Percentiles rank a stretch among this genome's conserved stretches.
phyloP scores from a whole-genome alignment of 495 filamentous ascomycete genomes.

The Lasiosphaeriaceae sp. region DNA sequence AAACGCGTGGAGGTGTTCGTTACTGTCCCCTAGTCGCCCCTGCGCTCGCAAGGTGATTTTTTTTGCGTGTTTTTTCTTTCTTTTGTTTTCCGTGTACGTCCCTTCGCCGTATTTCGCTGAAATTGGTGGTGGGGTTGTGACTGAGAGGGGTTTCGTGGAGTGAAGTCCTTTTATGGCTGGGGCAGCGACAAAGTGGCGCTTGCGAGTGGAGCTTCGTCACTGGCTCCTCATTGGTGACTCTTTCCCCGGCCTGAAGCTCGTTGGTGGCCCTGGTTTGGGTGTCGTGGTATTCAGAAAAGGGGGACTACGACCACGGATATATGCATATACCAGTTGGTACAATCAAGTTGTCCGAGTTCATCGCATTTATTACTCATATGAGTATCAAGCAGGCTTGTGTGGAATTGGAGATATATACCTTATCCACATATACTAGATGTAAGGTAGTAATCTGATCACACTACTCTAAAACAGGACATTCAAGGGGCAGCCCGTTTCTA shows the following conservation, averaged over 20 bases:
- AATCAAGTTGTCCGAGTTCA: too few species aligned
- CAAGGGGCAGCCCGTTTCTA: too few species aligned
- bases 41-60: constrained; percentile 12
- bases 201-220: constrained; percentile 6
- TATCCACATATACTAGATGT: too few species aligned
- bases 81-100: constrained; percentile 5
- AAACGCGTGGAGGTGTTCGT: constrained; percentile 8
- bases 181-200: constrained; percentile 10
- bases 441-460: too few species aligned
- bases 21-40: constrained; percentile 12
- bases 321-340: too few species aligned
- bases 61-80: constrained; percentile 9
- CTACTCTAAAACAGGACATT: too few species aligned
- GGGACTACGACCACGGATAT: too few species aligned
- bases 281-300: too few species aligned
- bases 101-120: constrained; percentile 10
- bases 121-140: constrained; percentile 28
- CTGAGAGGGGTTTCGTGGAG: constrained; percentile 25
- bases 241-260: constrained; percentile 3
- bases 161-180: constrained; percentile 21
- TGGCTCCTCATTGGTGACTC: constrained; percentile 20
- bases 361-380: too few species aligned
- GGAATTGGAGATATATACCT: too few species aligned
- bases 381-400: too few species aligned
- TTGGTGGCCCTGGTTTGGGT: constrained; percentile 8